Evolutionary conservation across 2,329 filamentous ascomycete genomes (phyloP), one percentile per base, ranked within the genome.

Genomic region (Rutstroemia sp.): DNA sequence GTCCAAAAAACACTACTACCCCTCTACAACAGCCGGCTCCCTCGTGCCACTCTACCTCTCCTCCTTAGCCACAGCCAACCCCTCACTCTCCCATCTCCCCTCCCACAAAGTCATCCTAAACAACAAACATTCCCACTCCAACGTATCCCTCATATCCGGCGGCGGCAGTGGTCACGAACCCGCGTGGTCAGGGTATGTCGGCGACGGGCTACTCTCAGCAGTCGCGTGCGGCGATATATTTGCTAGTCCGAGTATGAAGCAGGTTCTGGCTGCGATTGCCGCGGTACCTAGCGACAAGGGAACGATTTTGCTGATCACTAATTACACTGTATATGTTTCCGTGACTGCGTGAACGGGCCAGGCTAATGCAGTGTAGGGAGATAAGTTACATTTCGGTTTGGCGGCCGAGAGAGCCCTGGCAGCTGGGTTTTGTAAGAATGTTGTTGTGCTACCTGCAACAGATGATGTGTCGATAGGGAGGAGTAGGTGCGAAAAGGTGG

Each of bases 391-490:
- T 63, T 73, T 73, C 45, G 72, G 73, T 1, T 59, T 75, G 41
- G 73, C 73, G 2, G 71, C 73, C 30, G 73, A 73, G 44, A 58
- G 62, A 37, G 63, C 65, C 5, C 38, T 64, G 23, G 62, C 63
- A 23, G 53, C 81, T 82, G 62, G 82, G 77, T 69, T 81, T 78
- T 39, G 76, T 5, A 57, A 58, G 25, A 63, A 61, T 39, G 57
- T 58, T 53, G 57, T 76, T 49, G 79, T 84, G 67, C 77, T 84
- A 58, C 79, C 83, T 59, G 83, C 82, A 58, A 82, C 80, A 41
- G 83, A 86, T 61, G 83, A 86, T 64, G 83, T 87, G 7, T 83
- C 80, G 0, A 81, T 86, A 23, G 82, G 81, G 9, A 76, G 75
- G 63, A 77, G 75, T 65, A 77, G 78, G 19, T 77, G 76, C 34